These are phyloP conservation scores for Bothriochloa decipiens DNA, from an alignment of 176 grass and related monocot genomes.

Conservation along the genomic window DNA sequence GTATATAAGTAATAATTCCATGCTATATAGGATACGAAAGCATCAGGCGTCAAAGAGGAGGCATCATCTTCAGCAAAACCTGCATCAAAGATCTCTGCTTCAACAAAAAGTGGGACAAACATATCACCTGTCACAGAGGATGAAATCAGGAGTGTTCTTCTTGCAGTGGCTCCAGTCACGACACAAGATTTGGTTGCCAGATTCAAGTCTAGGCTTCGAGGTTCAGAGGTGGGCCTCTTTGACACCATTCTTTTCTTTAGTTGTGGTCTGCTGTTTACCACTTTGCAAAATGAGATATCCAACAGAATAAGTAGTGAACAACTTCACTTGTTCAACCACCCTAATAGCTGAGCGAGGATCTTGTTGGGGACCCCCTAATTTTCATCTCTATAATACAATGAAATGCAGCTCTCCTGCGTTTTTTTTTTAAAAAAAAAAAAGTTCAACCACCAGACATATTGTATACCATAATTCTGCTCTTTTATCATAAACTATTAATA, in stretches of 20 bases:
- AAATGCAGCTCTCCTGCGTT: no score
- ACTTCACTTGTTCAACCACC: background rate
- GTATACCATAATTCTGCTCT: background rate
- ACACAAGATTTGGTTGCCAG: conserved; percentile 92
- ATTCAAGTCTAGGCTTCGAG: conserved; percentile 91
- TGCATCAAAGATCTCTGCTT: conserved; percentile 49
- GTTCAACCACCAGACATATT: background rate
- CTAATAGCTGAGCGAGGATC: no score
- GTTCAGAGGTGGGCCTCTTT: conserved; percentile 57
- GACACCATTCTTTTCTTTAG: background rate
- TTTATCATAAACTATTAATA: background rate
- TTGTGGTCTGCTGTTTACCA: background rate
- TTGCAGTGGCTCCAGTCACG: conserved; percentile 70
- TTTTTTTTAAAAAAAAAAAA: no score
- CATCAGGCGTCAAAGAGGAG: conserved; percentile 61
- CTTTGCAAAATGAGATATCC: background rate
- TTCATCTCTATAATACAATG: no score
- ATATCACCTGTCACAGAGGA: conserved; percentile 87
- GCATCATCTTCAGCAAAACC: conserved; percentile 55
- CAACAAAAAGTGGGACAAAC: conserved; percentile 43
- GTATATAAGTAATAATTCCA: conserved; percentile 19
- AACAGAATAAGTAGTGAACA: background rate
- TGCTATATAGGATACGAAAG: conserved; percentile 55
- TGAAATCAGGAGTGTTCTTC: conserved; percentile 90
- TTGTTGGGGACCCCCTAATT: no score